A percentile compares a stretch with the other conserved stretches of the same genome.
phyloP scores from a whole-genome alignment of 306 rosid genomes.

The Cyclanthera cordifolia region DNA sequence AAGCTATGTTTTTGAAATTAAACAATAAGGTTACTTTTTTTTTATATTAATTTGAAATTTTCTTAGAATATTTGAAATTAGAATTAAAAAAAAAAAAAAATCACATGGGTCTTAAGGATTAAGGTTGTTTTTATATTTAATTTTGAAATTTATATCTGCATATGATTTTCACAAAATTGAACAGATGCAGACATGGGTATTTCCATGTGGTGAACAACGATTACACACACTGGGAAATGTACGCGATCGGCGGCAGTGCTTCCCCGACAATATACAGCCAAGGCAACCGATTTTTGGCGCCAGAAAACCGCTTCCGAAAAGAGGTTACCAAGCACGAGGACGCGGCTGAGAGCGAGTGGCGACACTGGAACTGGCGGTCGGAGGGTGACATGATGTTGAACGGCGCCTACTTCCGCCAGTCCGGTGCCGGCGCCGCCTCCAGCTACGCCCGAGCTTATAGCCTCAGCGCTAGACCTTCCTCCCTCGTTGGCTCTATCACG shows the following conservation, averaged over 20 bases:
- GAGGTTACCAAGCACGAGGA: slow-evolving; percentile 79
- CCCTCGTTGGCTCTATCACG: slow-evolving; percentile 77
- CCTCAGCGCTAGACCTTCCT: slow-evolving; percentile 71
- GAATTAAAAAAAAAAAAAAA: no score
- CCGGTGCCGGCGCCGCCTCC: slow-evolving; percentile 55
- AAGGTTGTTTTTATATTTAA: no score
- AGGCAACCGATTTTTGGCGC: slow-evolving; percentile 76
- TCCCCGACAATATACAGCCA: slow-evolving; percentile 74
- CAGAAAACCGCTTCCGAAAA: slow-evolving; percentile 38
- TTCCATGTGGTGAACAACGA: slow-evolving; percentile 92
- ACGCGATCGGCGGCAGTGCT: slow-evolving; percentile 87
- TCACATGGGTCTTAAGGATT: no score
- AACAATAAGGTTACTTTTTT: no score
- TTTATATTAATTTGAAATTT: no score
- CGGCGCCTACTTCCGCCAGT: slow-evolving; percentile 61
- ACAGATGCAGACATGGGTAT: slow-evolving; percentile 79
- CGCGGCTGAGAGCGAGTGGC: slow-evolving; percentile 54
- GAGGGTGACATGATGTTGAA: slow-evolving; percentile 72
- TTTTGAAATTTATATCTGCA: no score
- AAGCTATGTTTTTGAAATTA: no score
- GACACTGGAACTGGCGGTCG: slow-evolving; percentile 76
- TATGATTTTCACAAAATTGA: no score
- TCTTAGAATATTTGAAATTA: no score
- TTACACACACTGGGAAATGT: slow-evolving; percentile 95
- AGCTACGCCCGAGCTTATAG: slow-evolving; percentile 64